phyloP scores from a whole-genome alignment of 1,139 yeast genomes.

The Pichia sp. region DNA sequence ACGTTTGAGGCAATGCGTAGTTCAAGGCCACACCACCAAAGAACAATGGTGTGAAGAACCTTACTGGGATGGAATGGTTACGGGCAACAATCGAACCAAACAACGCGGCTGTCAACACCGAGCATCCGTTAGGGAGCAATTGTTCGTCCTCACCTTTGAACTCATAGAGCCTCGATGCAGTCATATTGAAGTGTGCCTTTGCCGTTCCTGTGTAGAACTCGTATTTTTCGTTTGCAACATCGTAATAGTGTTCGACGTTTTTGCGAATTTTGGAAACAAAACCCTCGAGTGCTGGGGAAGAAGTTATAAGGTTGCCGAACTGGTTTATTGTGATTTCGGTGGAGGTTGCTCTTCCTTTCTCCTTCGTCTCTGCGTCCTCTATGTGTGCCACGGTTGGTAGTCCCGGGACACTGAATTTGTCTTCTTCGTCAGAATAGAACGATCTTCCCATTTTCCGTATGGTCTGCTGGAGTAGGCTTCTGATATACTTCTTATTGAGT shows the following conservation, averaged over 20 bases:
- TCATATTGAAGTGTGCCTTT: conserved; percentile 36
- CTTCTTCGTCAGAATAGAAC: conserved; percentile 52
- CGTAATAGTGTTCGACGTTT: conserved; percentile 37
- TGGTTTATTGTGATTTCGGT: conserved; percentile 37
- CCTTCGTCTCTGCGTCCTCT: conserved; percentile 36
- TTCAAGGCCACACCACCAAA: conserved; percentile 44
- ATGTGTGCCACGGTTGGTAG: conserved; percentile 36
- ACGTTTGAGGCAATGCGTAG: conserved; percentile 36
- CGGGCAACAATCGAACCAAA: conserved; percentile 53
- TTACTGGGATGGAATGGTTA: conserved; percentile 42
- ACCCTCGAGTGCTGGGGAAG: conserved; percentile 44
- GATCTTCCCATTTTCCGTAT: conserved; percentile 31
- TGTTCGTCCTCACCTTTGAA: conserved; percentile 34
- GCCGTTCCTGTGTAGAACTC: conserved; percentile 44
- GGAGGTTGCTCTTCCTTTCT: conserved; percentile 33
- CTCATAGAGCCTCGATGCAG: conserved; percentile 31
- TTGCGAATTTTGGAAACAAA: conserved; percentile 39
- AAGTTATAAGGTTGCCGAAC: conserved; percentile 51
- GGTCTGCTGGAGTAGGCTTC: neutral
- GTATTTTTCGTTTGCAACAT: conserved; percentile 40
- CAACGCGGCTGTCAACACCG: conserved; percentile 51
- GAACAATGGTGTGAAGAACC: conserved; percentile 47
- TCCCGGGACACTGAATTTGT: conserved; percentile 45
- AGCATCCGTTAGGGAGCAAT: conserved; percentile 49
- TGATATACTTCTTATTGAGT: neutral